phyloP scores from a whole-genome alignment of 2,329 filamentous ascomycete genomes.

The Bisporella sp. region DNA sequence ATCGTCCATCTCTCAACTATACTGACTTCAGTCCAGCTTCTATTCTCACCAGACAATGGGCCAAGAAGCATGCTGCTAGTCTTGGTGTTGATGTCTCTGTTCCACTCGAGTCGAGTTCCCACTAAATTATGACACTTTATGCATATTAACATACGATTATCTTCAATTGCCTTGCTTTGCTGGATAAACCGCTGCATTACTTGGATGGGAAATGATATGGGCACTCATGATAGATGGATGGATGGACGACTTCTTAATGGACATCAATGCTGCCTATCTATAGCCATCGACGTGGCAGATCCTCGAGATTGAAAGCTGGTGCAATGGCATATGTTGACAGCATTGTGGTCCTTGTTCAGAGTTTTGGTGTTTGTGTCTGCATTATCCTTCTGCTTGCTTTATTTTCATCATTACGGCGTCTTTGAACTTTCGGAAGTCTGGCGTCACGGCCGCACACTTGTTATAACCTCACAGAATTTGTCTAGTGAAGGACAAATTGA shows the following conservation, averaged over 20 bases:
- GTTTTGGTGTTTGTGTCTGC: conserved; percentile 3
- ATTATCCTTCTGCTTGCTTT: conserved; percentile 16
- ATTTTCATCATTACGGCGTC: conserved; percentile 17
- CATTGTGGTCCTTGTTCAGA: too few relatives aligned
- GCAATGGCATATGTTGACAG: too few relatives aligned
- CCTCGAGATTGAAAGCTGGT: too few relatives aligned
- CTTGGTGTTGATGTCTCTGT: conserved; percentile 42
- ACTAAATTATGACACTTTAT: conserved; percentile 17
- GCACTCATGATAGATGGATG: conserved; percentile 25
- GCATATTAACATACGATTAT: conserved; percentile 18
- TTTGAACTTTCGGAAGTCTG: conserved; percentile 17
- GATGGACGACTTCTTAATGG: conserved; percentile 14
- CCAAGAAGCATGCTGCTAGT: conserved; percentile 65
- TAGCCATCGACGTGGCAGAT: too few relatives aligned
- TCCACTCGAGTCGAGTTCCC: conserved; percentile 22
- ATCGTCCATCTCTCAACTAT: background rate
- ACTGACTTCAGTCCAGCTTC: conserved; percentile 53
- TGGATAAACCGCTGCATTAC: conserved; percentile 25
- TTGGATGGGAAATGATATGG: conserved; percentile 27
- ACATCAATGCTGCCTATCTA: background rate
- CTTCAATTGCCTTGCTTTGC: conserved; percentile 20
- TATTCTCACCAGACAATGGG: conserved; percentile 86
- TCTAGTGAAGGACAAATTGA: conserved; percentile 12
- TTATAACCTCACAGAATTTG: conserved; percentile 8
- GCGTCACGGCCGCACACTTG: conserved; percentile 17